Evolutionary conservation across 495 filamentous ascomycete genomes (phyloP).

Genomic region (Aspergillus wentii): DNA sequence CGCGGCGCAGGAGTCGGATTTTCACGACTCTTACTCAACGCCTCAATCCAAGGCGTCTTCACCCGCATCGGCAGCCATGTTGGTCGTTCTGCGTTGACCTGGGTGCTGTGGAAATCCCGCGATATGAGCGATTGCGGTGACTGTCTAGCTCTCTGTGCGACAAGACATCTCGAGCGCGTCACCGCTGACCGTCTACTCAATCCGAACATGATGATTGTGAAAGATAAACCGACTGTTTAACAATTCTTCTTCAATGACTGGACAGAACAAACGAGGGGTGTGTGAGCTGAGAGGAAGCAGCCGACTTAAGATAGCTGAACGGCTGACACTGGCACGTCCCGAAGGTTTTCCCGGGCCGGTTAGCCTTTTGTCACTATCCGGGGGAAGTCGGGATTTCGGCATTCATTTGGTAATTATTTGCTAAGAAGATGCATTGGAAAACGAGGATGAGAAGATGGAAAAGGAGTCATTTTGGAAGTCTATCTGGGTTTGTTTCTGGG

Average conservation of each 20-base stretch:
- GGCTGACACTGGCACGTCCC: too few species aligned
- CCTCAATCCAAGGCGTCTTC: constrained; percentile 68
- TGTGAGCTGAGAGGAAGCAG: too few species aligned
- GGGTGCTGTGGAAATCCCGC: constrained; percentile 20
- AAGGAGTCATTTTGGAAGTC: constrained; percentile 6
- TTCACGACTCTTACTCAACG: constrained; percentile 48
- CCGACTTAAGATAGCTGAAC: too few species aligned
- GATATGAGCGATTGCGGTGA: neutral
- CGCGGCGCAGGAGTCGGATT: constrained; percentile 29
- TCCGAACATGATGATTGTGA: constrained; percentile 10
- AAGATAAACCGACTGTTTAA: constrained; percentile 4
- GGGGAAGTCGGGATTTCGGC: constrained; percentile 20
- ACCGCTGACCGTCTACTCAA: constrained; percentile 13
- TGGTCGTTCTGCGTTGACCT: constrained; percentile 20
- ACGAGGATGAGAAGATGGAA: constrained; percentile 4
- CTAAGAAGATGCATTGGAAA: too few species aligned
- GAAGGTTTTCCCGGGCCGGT: constrained; percentile 7
- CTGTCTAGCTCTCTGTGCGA: constrained; percentile 1
- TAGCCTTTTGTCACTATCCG: constrained; percentile 12
- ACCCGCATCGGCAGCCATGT: constrained; percentile 52
- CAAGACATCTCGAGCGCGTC: constrained; percentile 10
- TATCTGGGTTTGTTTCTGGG: too few species aligned
- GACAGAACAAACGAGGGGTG: too few species aligned
- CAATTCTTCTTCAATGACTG: too few species aligned
- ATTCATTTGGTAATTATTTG: too few species aligned